Base-by-base conservation (phyloP, 306 rosid species). In the Prunus mongolica region DNA sequence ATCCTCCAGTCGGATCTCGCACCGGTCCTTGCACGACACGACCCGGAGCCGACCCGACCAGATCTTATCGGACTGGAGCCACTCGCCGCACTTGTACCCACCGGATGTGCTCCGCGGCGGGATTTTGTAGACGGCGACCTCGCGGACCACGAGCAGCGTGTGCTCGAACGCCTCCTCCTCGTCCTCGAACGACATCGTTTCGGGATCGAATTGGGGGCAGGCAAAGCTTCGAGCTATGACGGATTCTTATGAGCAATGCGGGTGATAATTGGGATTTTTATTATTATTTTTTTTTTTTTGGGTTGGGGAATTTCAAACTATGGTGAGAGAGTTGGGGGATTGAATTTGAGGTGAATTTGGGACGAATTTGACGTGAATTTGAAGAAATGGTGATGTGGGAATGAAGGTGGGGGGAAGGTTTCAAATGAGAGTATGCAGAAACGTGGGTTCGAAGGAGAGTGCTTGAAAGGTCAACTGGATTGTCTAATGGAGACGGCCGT, bases 1-100 rank as follows among this genome's bases (percentile, higher is more conserved):
- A 74, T 96, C 99, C 83, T 96, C 99, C 44, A 96, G 80, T 10
- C 99, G 98, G 93, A 96, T 96, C 97, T 96, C 99, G 70, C 99
- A 96, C 28, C 97, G 96, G 73, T 91, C 90, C 63, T 86, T 88
- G 68, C 99, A 89, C 3, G 97, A 96, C 0, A 92, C 98, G 38
- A 96, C 98, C 13, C 99, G 87, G 58, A 93, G 92, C 50, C 99
- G 92, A 24, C 99, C 99, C 54, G 98, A 78, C 98, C 99, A 96
- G 85, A 96, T 92, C 91, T 91, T 92, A 47, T 96, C 98, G 72
- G 99, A 92, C 74, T 96, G 99, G 2, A 96, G 93, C 99, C 99
- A 96, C 83, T 96, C 99, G 49, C 98, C 99, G 85, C 99, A 96
- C 86, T 95, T 95, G 86, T 89, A 96, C 52, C 99, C 99, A 54